phyloP scores from a whole-genome alignment of 139 green algal species.

The Chlamydomonas eustigma region DNA sequence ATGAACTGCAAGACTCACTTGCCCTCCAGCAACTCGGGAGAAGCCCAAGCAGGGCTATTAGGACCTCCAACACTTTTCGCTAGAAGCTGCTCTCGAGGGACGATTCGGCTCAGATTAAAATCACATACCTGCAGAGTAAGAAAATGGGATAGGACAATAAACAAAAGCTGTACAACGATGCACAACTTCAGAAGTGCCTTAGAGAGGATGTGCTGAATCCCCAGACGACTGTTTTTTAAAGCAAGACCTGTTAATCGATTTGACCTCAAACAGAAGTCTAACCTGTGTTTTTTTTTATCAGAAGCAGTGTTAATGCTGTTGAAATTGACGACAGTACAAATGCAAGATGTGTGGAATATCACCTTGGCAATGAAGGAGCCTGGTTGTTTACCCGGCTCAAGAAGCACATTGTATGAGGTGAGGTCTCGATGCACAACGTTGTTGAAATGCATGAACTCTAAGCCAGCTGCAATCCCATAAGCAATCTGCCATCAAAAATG shows the following conservation, averaged over 20 bases:
- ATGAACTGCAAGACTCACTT: too few relatives aligned
- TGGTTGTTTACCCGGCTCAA: constrained; percentile 28
- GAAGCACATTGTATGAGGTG: constrained; percentile 61
- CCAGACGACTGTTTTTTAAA: too few relatives aligned
- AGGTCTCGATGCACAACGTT: constrained; percentile 48
- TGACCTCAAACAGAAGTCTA: too few relatives aligned
- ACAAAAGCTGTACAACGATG: not conserved
- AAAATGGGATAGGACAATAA: too few relatives aligned
- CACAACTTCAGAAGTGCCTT: too few relatives aligned
- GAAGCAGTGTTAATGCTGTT: too few relatives aligned
- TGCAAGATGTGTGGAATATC: too few relatives aligned
- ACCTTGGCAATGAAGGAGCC: constrained; percentile 43
- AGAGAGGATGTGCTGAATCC: too few relatives aligned
- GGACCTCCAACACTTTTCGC: constrained; percentile 14
- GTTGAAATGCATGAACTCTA: constrained; percentile 59
- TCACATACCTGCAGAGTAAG: constrained; percentile 44
- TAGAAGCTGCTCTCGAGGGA: constrained; percentile 23
- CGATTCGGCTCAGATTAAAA: constrained; percentile 50
- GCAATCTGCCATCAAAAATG: not conserved
- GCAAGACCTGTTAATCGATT: too few relatives aligned
- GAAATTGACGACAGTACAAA: too few relatives aligned
- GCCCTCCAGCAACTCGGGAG: constrained; percentile 50
- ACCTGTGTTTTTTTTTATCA: too few relatives aligned
- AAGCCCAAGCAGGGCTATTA: constrained; percentile 31
- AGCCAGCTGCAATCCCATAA: constrained; percentile 39